Evolutionary conservation across 2,329 filamentous ascomycete species (phyloP).

Genomic region (Emmonsiellopsis sp.): DNA sequence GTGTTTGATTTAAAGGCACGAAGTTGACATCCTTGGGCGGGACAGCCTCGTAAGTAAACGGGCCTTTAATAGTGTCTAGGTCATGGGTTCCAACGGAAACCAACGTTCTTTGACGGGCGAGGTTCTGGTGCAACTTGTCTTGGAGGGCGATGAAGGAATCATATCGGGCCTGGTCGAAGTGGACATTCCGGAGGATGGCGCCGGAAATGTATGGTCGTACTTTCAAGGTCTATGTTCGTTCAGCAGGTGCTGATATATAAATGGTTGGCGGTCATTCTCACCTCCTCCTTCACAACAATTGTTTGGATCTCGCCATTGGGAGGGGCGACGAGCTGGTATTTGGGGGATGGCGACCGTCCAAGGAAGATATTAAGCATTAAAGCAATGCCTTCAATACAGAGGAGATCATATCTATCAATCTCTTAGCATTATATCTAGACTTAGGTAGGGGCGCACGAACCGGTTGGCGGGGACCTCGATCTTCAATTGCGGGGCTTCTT

Average conservation of each 20-base stretch:
- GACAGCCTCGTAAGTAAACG: constrained; percentile 92
- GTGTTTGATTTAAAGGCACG: constrained; percentile 78
- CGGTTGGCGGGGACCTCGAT: constrained; percentile 96
- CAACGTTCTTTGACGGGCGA: constrained; percentile 83
- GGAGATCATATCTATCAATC: constrained; percentile 61
- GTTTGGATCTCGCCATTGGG: constrained; percentile 64
- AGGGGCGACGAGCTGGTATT: constrained; percentile 67
- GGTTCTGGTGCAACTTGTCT: constrained; percentile 95
- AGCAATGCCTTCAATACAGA: constrained; percentile 94
- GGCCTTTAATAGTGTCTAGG: constrained; percentile 82
- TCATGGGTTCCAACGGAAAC: constrained; percentile 98
- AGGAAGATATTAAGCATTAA: constrained; percentile 95
- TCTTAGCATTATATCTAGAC: constrained; percentile 14
- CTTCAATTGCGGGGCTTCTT: constrained; percentile 87
- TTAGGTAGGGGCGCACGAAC: constrained; percentile 38
- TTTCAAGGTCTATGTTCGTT: constrained; percentile 50
- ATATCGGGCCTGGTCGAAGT: constrained; percentile 83
- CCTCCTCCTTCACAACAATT: constrained; percentile 65
- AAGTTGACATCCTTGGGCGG: constrained; percentile 90
- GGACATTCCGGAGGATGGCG: constrained; percentile 80
- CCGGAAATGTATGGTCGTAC: constrained; percentile 83
- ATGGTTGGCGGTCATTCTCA: constrained; percentile 21
- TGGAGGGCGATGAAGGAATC: constrained; percentile 96
- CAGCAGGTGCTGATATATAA: background rate
- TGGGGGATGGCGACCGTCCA: constrained; percentile 63